These are phyloP conservation scores for Epichloe sibirici DNA, from an alignment of 2,329 filamentous ascomycete genomes.

Conservation along the genomic window DNA sequence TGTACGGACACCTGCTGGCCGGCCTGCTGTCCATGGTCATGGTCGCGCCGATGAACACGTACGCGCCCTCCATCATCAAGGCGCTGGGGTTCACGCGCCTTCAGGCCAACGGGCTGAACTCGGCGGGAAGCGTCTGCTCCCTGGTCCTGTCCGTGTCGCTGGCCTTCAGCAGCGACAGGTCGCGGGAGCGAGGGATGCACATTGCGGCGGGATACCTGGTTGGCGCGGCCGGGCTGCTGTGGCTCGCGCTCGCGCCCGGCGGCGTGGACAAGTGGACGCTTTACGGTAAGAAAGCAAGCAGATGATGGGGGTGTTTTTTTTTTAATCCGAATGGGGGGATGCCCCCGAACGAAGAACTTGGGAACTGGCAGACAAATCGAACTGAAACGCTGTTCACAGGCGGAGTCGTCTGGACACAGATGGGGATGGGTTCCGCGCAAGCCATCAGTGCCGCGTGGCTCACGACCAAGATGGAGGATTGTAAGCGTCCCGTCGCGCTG, in stretches of 20 bases:
- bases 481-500: constrained; percentile 16
- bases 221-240: constrained; percentile 15
- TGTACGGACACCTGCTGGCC: constrained; percentile 17
- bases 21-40: constrained; percentile 19
- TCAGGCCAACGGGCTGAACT: constrained; percentile 19
- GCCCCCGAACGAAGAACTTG: too few species aligned
- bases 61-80: constrained; percentile 19
- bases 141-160: constrained; percentile 15
- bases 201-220: constrained; percentile 16
- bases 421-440: constrained; percentile 20
- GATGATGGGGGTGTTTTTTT: too few species aligned
- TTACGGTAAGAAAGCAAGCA: constrained; percentile 10
- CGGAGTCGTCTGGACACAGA: constrained; percentile 19
- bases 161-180: constrained; percentile 17
- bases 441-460: constrained; percentile 21
- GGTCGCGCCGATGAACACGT: constrained; percentile 19
- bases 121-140: constrained; percentile 15
- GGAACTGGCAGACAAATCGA: not conserved
- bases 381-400: constrained; percentile 5
- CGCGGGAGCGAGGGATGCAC: constrained; percentile 16
- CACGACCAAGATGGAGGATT: constrained; percentile 16
- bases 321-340: too few species aligned
- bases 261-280: constrained; percentile 14
- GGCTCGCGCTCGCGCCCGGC: constrained; percentile 15
- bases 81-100: constrained; percentile 14